A percentile compares a stretch with the other conserved stretches of the same genome.
phyloP scores from a whole-genome alignment of 2,329 filamentous ascomycete species.

The Fusarium bactridioides region DNA sequence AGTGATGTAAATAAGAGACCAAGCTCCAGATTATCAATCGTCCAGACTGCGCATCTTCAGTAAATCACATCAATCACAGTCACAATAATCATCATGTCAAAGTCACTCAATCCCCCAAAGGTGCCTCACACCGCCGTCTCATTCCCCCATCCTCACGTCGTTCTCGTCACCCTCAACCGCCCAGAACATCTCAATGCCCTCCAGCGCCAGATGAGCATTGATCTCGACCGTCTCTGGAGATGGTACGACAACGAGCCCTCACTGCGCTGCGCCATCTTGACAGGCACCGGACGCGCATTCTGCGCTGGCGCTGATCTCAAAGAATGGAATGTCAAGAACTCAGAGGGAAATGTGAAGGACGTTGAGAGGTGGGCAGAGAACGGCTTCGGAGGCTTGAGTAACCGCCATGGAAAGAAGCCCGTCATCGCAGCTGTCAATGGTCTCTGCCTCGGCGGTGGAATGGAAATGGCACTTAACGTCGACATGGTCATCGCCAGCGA shows the following conservation, averaged over 20 bases:
- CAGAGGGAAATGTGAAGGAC: constrained; percentile 40
- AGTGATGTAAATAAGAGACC: constrained; percentile 10
- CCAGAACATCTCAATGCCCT: constrained; percentile 67
- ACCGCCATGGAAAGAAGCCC: constrained; percentile 73
- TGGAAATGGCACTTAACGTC: constrained; percentile 76
- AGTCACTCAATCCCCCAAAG: constrained; percentile 50
- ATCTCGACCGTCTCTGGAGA: constrained; percentile 58
- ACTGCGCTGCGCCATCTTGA: constrained; percentile 69
- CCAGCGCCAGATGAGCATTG: constrained; percentile 56
- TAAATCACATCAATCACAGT: constrained; percentile 2
- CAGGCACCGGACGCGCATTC: constrained; percentile 69
- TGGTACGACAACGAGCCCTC: constrained; percentile 70
- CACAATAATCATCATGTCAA: constrained; percentile 31
- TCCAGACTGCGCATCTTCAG: neutral
- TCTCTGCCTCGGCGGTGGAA: constrained; percentile 74
- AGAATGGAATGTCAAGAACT: constrained; percentile 64
- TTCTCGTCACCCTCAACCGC: constrained; percentile 68
- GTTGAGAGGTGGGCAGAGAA: constrained; percentile 53
- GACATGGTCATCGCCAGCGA: constrained; percentile 71
- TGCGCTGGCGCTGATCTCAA: constrained; percentile 74
- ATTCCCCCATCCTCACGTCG: constrained; percentile 62
- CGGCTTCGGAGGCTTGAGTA: constrained; percentile 69
- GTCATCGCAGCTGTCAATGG: constrained; percentile 79
- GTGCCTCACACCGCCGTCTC: constrained; percentile 54
- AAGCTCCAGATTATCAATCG: neutral